Base-by-base conservation (phyloP, 768 basidiomycete species). In the Tricholoma furcatifolium region DNA sequence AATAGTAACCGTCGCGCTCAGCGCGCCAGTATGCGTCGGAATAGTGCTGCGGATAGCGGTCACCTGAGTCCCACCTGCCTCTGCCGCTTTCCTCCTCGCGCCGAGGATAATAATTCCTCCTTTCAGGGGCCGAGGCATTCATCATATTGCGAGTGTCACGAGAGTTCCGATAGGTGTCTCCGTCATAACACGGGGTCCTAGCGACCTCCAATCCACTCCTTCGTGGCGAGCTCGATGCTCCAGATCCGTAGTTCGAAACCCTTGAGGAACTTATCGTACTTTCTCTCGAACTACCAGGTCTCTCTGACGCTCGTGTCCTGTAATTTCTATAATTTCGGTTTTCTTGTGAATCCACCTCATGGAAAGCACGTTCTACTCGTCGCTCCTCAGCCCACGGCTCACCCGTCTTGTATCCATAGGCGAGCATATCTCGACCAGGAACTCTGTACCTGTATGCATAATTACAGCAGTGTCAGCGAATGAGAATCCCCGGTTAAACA, bases 341-440 rank as follows among this genome's bases (percentile, higher is more conserved):
- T 23, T 39, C 51, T 35, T 38, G 53, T 10, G 17, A 17, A 36
- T 55, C 55, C 24, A 14, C 43, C 14, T 57, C 60, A 4, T 32
- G 55, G 39, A 69, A 65, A 39, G 63, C 59, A 8, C 58, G 54
- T 51, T 68, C 66, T 20, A 70, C 60, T 15, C 66, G 65, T 27
- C 65, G 65, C 35, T 69, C 65, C 10, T 66, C 63, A 41, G 50
- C 63, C 67, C 68, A 70, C 0, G 64, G 54, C 21, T 66, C 59
- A 10, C 66, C 65, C 24, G 62, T 60, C 49, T 65, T 67, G 52
- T 65, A 67, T 3, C 66, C 67, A 50, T 70, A 67, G 3, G 66
- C 57, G 36, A 66, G 54, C 57, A 68, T 56, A 6, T 70, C 69
- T 31, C 57, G 57, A 12, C 60, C 51, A 7, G 60, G 55, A 11